Conservation (phyloP, 2,329 filamentous ascomycete genomes). For the Diplodia sapinea region DNA sequence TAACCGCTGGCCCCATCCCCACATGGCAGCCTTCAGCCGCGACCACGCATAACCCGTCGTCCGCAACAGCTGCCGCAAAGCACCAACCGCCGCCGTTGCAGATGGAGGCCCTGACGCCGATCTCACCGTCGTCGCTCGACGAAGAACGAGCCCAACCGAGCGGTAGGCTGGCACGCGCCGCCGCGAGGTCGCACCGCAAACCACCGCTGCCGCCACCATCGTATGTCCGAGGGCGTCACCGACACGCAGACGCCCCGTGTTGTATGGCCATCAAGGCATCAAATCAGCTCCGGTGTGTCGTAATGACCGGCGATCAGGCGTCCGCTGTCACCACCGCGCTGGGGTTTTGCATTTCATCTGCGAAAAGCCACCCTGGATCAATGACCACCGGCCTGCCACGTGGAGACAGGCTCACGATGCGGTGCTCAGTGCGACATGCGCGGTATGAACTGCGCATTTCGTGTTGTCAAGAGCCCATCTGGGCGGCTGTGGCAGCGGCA, state of each 20-base stretch:
- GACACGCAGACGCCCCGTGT: slow-evolving; percentile 6
- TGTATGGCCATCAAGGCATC: slow-evolving; percentile 3
- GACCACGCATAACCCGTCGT: slow-evolving; percentile 14
- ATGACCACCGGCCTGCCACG: not conserved
- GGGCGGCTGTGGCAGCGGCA: not conserved
- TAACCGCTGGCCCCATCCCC: not conserved
- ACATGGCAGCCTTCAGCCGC: slow-evolving; percentile 1
- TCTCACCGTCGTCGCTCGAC: not conserved
- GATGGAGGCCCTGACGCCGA: not conserved
- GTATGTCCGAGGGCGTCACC: not conserved
- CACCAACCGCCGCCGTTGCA: not conserved
- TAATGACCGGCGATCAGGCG: slow-evolving; percentile 6
- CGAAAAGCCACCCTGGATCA: too few relatives aligned
- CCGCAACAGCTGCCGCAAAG: slow-evolving; percentile 3
- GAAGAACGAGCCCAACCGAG: not conserved
- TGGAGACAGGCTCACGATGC: not conserved
- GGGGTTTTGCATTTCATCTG: not conserved
- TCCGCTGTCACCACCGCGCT: not conserved
- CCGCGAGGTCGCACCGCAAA: not conserved
- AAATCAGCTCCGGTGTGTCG: not conserved
- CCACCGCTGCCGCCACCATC: not conserved
- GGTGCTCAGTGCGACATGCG: not conserved
- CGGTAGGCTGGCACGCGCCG: slow-evolving; percentile 6
- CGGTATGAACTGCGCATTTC: not conserved
- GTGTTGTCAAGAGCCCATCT: not conserved